phyloP scores from a whole-genome alignment of 345 rosid genomes.

The Eutrema yunnanense region DNA sequence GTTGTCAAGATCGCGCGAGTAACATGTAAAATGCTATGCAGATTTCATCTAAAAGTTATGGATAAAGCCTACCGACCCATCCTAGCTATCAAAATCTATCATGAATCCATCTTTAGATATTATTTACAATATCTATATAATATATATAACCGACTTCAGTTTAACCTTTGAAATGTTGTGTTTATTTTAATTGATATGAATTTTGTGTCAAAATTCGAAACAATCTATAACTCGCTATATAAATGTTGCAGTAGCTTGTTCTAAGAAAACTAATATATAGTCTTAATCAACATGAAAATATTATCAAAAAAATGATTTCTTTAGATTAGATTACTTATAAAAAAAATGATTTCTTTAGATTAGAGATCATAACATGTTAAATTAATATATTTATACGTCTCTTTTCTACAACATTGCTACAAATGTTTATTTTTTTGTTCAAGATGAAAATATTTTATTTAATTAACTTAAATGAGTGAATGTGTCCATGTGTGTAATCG shows the following conservation, averaged over 20 bases:
- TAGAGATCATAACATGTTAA: background rate
- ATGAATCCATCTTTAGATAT: background rate
- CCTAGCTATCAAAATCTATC: background rate
- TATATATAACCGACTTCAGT: background rate
- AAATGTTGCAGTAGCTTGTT: background rate
- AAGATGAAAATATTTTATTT: background rate
- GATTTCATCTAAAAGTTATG: background rate
- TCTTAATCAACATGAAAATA: background rate
- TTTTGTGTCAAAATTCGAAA: background rate
- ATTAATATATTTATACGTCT: background rate
- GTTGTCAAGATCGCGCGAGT: constrained; percentile 3
- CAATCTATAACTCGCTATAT: background rate
- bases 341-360: background rate
- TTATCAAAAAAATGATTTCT: background rate
- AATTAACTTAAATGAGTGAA: background rate
- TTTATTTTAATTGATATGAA: background rate
- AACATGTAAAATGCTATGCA: background rate
- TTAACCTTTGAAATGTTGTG: background rate
- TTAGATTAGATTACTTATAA: background rate
- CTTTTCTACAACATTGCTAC: background rate
- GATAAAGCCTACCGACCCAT: background rate
- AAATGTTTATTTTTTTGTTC: background rate
- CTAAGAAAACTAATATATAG: background rate
- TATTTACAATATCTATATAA: background rate
- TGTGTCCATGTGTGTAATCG: background rate